Percentiles rank a stretch among this genome's conserved stretches.
These are phyloP conservation scores for Tricholoma flavovirens DNA, from an alignment of 768 basidiomycete species.

Conservation along the genomic window DNA sequence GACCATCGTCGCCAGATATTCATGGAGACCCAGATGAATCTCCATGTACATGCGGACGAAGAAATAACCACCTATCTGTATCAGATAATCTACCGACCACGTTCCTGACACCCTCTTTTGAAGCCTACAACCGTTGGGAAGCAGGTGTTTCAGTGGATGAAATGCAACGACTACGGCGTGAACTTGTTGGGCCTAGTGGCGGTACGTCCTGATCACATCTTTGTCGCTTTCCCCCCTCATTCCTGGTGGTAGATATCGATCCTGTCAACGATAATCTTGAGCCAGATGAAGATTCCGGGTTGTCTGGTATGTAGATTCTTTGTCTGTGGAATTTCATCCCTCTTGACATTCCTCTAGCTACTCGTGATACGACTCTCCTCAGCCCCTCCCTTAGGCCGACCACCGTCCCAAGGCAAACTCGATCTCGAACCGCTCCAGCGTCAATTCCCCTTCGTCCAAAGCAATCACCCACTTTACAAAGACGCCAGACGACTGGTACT, in stretches of 20 bases:
- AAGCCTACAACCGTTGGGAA: conserved; percentile 24
- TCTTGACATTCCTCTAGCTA: background rate
- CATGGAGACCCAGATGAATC: background rate
- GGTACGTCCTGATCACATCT: background rate
- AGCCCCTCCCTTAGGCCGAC: background rate
- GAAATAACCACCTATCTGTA: background rate
- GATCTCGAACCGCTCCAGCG: conserved; percentile 6
- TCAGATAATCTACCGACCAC: background rate
- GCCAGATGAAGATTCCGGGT: background rate
- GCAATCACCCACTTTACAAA: conserved; percentile 21
- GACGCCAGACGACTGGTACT: conserved; percentile 34
- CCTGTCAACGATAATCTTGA: conserved; percentile 8
- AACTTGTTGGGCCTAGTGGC: conserved; percentile 9
- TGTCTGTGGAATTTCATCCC: background rate
- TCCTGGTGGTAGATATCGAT: conserved; percentile 3
- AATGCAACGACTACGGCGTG: conserved; percentile 13
- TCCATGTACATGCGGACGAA: background rate
- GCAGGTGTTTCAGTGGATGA: conserved; percentile 18
- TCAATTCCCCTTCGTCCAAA: conserved; percentile 6
- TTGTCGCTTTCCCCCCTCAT: background rate
- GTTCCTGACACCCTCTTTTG: conserved; percentile 1
- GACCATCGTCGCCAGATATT: background rate
- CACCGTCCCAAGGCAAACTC: background rate
- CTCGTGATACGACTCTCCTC: background rate
- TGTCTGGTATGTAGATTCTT: conserved; percentile 1